Conservation (phyloP, 352 stramenopile species). For the Stramenopiles sp. region DNA sequence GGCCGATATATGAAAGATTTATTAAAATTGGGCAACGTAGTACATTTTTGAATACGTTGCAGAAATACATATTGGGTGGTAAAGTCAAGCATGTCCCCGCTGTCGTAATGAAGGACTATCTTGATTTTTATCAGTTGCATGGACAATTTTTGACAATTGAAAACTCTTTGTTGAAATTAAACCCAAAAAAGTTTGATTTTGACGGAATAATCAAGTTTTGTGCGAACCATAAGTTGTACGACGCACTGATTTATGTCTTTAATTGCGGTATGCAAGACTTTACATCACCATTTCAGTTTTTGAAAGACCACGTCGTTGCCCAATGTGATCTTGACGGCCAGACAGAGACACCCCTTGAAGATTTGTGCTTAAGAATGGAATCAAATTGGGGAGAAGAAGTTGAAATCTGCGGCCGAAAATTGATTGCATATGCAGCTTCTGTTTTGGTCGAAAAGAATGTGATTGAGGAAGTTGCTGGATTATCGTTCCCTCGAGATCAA, state of each 20-base stretch:
- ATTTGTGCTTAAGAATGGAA: no score
- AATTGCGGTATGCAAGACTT: conserved; percentile 74
- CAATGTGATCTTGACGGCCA: no score
- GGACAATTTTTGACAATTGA: conserved; percentile 72
- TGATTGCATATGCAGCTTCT: no score
- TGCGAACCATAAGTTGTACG: conserved; percentile 68
- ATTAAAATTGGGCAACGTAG: conserved; percentile 49
- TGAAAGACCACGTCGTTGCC: conserved; percentile 55
- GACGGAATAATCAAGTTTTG: conserved; percentile 77
- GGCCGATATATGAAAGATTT: conserved; percentile 59
- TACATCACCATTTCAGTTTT: conserved; percentile 60
- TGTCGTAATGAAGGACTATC: conserved; percentile 71
- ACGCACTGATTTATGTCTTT: conserved; percentile 80
- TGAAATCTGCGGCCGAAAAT: no score
- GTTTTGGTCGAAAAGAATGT: no score
- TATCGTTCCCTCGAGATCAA: no score
- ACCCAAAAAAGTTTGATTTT: conserved; percentile 74
- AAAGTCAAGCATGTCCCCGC: conserved; percentile 68
- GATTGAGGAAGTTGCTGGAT: no score
- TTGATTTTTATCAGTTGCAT: no score
- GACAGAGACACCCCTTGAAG: no score
- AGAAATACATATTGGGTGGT: conserved; percentile 79
- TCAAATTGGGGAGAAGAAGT: no score
- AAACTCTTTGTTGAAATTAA: conserved; percentile 75
- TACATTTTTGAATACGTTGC: conserved; percentile 72